These are phyloP conservation scores for Pleomassaria siparia DNA, from an alignment of 2,329 filamentous ascomycete genomes.

Conservation along the genomic window DNA sequence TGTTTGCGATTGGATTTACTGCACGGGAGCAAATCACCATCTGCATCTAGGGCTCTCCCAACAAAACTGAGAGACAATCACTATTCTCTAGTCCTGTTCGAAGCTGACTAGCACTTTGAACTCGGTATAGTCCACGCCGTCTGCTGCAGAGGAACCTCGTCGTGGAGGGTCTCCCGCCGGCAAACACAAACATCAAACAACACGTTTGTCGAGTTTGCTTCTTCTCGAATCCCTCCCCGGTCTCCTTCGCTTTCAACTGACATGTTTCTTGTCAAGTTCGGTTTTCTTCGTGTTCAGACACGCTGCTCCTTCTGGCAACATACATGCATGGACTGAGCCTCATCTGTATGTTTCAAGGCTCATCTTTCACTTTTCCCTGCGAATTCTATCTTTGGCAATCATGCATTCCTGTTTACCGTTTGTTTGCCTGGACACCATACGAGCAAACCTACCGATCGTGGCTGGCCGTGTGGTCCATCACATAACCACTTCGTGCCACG, in stretches of 20 bases:
- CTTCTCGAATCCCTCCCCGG: background rate
- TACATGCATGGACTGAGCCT: too few relatives aligned
- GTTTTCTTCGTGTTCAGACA: too few relatives aligned
- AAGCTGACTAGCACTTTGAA: background rate
- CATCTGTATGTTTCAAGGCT: background rate
- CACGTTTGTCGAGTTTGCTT: slow-evolving; percentile 5
- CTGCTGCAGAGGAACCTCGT: background rate
- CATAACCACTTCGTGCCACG: background rate
- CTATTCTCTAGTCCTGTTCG: background rate
- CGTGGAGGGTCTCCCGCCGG: background rate
- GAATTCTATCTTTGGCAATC: slow-evolving; percentile 2
- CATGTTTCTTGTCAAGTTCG: background rate
- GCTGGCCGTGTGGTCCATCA: background rate
- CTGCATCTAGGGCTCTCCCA: background rate
- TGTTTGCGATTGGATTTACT: background rate
- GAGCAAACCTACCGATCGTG: background rate
- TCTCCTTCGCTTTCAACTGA: background rate
- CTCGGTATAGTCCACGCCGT: background rate
- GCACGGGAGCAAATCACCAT: background rate
- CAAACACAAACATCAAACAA: slow-evolving; percentile 4
- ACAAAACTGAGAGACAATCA: background rate
- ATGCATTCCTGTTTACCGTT: background rate
- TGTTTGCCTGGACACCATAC: too few relatives aligned
- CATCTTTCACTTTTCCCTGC: background rate
- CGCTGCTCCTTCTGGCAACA: too few relatives aligned